These are phyloP conservation scores for Omphalotus guepiniiformis DNA, from an alignment of 768 basidiomycete genomes.

Conservation along the genomic window DNA sequence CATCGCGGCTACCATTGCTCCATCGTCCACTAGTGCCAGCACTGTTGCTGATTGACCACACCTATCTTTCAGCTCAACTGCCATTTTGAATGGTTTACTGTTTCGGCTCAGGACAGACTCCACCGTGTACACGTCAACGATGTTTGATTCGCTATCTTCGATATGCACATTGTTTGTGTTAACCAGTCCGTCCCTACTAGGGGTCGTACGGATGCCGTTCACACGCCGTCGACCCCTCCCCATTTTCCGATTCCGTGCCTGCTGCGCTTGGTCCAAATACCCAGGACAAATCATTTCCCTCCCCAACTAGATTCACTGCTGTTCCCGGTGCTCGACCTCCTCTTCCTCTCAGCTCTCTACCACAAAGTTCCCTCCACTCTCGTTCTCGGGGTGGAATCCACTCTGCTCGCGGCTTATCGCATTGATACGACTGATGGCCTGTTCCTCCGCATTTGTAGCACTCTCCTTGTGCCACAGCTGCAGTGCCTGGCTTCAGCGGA, in stretches of 20 bases:
- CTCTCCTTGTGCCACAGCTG: neutral
- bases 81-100: neutral
- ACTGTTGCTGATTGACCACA: neutral
- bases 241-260: neutral
- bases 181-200: neutral
- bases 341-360: neutral
- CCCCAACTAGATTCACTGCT: neutral
- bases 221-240: neutral
- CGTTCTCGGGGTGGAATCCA: neutral
- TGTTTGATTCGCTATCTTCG: neutral
- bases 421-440: neutral
- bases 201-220: neutral
- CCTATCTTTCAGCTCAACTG: neutral
- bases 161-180: neutral
- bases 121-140: constrained; percentile 1
- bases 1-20: constrained; percentile 9
- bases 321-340: neutral
- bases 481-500: neutral
- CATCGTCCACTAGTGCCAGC: constrained; percentile 3
- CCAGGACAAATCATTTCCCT: too few relatives aligned
- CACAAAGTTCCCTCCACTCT: neutral
- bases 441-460: neutral
- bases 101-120: neutral
- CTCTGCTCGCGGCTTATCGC: neutral
- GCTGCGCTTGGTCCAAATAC: neutral